These are phyloP conservation scores for Fusarium stilboides DNA, from an alignment of 2,329 filamentous ascomycete species.

Conservation along the genomic window DNA sequence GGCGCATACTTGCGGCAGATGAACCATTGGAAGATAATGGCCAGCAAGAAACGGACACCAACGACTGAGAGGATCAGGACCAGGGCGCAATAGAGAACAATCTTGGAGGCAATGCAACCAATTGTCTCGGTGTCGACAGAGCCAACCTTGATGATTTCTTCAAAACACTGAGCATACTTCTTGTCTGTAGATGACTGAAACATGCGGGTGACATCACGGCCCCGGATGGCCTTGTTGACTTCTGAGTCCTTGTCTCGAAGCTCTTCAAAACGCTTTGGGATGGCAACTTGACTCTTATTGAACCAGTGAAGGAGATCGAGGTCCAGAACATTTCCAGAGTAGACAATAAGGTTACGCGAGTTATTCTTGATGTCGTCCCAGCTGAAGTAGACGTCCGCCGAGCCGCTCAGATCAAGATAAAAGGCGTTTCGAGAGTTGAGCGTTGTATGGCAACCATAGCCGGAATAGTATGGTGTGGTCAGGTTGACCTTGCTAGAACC, in stretches of 20 bases:
- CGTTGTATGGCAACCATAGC: conserved; percentile 91
- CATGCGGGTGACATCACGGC: conserved; percentile 89
- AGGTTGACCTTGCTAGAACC: conserved; percentile 84
- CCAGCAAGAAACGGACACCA: conserved; percentile 86
- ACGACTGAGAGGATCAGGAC: conserved; percentile 95
- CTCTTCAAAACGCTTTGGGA: conserved; percentile 84
- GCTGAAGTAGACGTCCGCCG: conserved; percentile 94
- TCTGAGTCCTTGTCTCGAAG: conserved; percentile 77
- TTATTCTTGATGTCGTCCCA: conserved; percentile 95
- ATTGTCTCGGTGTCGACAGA: conserved; percentile 96
- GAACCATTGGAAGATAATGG: conserved; percentile 96
- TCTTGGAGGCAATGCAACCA: conserved; percentile 96
- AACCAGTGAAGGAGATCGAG: conserved; percentile 92
- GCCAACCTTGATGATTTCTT: conserved; percentile 95
- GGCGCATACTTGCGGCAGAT: conserved; percentile 88
- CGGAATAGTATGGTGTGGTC: conserved; percentile 82
- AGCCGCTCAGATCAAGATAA: conserved; percentile 75
- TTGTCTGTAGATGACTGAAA: conserved; percentile 87
- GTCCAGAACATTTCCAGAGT: conserved; percentile 94
- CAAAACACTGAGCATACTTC: conserved; percentile 86
- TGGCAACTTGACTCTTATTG: conserved; percentile 82
- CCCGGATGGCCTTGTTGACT: conserved; percentile 76
- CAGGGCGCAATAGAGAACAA: conserved; percentile 94
- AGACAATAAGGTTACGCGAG: conserved; percentile 92
- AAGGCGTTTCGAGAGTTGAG: conserved; percentile 77